These are phyloP conservation scores for Amanita pallidorosea DNA, from an alignment of 768 basidiomycete genomes.

Conservation along the genomic window DNA sequence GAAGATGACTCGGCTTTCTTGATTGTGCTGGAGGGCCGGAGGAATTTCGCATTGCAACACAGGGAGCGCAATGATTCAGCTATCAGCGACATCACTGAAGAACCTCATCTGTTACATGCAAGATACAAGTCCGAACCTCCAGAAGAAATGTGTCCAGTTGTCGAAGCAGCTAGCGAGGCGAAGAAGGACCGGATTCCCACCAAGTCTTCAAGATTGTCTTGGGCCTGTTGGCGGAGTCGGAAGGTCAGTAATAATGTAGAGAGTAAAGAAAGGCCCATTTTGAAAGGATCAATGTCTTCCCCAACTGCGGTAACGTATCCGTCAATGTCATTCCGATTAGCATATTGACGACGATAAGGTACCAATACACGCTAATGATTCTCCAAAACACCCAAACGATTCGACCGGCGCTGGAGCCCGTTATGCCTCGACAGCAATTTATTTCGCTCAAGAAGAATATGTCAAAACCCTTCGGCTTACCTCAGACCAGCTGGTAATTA, in stretches of 20 bases:
- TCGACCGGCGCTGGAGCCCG: not conserved
- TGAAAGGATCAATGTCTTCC: conserved; percentile 18
- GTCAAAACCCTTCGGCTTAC: conserved; percentile 90
- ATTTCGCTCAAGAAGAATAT: conserved; percentile 33
- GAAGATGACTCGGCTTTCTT: conserved; percentile 66
- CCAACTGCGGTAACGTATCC: conserved; percentile 9
- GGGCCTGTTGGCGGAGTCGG: conserved; percentile 79
- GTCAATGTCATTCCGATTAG: not conserved
- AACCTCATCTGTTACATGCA: conserved; percentile 11
- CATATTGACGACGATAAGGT: not conserved
- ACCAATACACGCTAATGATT: not conserved
- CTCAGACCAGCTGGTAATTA: conserved; percentile 66
- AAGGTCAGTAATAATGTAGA: conserved; percentile 12
- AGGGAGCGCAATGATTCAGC: conserved; percentile 14
- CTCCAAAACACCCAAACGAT: not conserved
- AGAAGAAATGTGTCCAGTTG: conserved; percentile 9
- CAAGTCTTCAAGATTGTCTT: conserved; percentile 52
- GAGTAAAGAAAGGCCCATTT: conserved; percentile 11
- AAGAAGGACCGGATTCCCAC: conserved; percentile 10
- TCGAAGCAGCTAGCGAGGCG: conserved; percentile 6
- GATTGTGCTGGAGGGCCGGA: conserved; percentile 63
- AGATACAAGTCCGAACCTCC: conserved; percentile 32
- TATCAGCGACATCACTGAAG: conserved; percentile 23
- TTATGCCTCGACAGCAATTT: conserved; percentile 1
- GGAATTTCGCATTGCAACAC: conserved; percentile 32